These are phyloP conservation scores for Cladorrhinum sp. DNA, from an alignment of 2,329 filamentous ascomycete species.

Conservation along the genomic window DNA sequence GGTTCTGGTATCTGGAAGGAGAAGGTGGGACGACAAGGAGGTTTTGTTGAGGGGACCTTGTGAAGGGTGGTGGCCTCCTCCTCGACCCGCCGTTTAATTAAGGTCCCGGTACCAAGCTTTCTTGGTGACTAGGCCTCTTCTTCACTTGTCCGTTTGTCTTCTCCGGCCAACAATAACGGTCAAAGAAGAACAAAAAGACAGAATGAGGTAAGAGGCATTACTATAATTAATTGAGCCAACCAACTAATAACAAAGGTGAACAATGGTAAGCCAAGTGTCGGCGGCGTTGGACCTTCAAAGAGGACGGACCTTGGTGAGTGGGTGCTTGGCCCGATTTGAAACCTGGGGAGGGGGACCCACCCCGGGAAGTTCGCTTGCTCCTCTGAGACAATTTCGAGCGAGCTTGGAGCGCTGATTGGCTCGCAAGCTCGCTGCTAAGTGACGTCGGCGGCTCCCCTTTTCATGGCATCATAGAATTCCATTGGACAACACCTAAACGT, in stretches of 20 bases:
- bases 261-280: neutral
- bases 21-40: neutral
- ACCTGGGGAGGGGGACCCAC: neutral
- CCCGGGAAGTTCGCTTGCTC: slow-evolving; percentile 19
- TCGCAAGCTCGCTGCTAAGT: slow-evolving; percentile 9
- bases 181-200: neutral
- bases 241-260: neutral
- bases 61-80: neutral
- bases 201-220: neutral
- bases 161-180: neutral
- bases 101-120: neutral
- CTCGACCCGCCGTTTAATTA: neutral
- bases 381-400: neutral
- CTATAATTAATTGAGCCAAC: neutral
- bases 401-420: neutral
- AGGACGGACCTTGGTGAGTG: neutral
- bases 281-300: neutral
- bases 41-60: neutral
- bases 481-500: neutral
- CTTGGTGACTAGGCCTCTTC: neutral
- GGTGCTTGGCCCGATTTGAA: neutral
- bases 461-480: neutral
- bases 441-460: slow-evolving; percentile 28
- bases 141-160: neutral
- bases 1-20: neutral